Evolutionary conservation across 257 asterid genomes (phyloP), one percentile per base, ranked within the genome.

Genomic region (Striga asiatica): DNA sequence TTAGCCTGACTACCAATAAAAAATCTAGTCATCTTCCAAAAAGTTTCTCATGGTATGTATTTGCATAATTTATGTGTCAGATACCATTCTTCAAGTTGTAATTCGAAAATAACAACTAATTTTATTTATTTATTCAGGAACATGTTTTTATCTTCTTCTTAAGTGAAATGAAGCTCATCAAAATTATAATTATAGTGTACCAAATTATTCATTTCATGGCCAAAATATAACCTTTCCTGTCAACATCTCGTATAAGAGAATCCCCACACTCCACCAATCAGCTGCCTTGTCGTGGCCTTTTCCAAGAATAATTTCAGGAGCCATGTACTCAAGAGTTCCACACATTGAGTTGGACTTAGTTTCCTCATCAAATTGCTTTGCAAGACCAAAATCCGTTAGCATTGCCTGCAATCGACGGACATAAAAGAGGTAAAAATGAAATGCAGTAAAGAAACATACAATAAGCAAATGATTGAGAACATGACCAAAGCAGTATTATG

Each of bases 191-290:
- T n/a, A n/a, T n/a, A n/a, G n/a, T n/a, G n/a, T n/a, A n/a, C n/a
- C n/a, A 28, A 25, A 9, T 11, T 17, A 25, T 24, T 11, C 4
- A 32, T 2, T 10, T 24, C 11, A 1, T 13, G 35, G 21, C 9
- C 32, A 8, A 47, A 14, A 19, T 42, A 74, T 16, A 46, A 85
- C 95, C 95, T 74, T 81, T 29, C 95, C 92, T 0, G 92, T 81
- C 64, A 84, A 69, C 95, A 84, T 84, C 70, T 84, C 95, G 37
- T 71, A 84, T 69, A 84, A 69, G 61, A 85, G 76, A 50, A 85
- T 65, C 21, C 95, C 95, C 46, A 82, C 78, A 31, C 95, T 85
- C 95, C 93, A 85, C 95, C 95, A 82, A 62, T 85, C 95, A 14
- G 93, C 95, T 55, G 88, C 85, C 75, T 85, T 82, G 46, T 85